phyloP scores from a whole-genome alignment of 768 basidiomycete species.

The Dentipellis fragilis region DNA sequence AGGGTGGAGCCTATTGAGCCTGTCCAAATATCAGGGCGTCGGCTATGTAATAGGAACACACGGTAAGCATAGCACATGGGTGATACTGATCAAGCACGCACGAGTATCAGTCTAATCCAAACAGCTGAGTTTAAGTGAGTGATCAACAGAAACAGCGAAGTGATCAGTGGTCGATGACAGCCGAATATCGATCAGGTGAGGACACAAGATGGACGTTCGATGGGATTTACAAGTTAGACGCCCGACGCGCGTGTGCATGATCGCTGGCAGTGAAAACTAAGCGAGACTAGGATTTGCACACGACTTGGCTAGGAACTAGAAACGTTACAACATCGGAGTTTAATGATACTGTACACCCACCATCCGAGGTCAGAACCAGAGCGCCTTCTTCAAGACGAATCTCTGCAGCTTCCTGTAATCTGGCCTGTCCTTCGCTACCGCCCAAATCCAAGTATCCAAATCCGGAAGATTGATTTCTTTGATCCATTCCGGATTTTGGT shows the following conservation, averaged over 20 bases:
- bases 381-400: conserved; percentile 56
- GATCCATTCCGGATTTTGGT: conserved; percentile 34
- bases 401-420: conserved; percentile 61
- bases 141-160: not conserved
- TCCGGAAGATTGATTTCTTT: conserved; percentile 46
- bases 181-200: not conserved
- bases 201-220: not conserved
- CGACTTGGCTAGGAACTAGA: not conserved
- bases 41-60: not conserved
- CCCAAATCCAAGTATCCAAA: conserved; percentile 76
- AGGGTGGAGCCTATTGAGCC: not conserved
- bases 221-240: not conserved
- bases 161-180: too few relatives aligned
- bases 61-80: not conserved
- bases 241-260: not conserved
- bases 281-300: not conserved
- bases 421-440: conserved; percentile 64
- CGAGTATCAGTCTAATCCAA: not conserved
- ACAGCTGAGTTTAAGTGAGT: not conserved
- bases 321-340: not conserved
- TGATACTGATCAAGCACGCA: not conserved
- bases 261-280: not conserved
- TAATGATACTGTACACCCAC: not conserved
- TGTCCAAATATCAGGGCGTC: not conserved
- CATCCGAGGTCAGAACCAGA: conserved; percentile 46